Percentiles rank a stretch among this genome's conserved stretches.
Conservation (phyloP, 202 grass and related monocot species). For the Cymbopogon flexuosus region DNA sequence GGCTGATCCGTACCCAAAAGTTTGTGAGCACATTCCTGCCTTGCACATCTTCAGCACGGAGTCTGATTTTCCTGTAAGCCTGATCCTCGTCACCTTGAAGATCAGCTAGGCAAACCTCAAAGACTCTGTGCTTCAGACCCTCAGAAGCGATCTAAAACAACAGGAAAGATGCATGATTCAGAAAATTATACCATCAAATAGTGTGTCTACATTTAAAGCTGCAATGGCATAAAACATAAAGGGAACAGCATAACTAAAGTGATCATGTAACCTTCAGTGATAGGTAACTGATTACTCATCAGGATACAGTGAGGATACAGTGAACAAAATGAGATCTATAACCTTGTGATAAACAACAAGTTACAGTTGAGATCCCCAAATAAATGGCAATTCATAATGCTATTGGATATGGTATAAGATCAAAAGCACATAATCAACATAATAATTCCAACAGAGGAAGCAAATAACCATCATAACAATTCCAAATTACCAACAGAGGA, state of each 20-base stretch:
- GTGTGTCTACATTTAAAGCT: neutral
- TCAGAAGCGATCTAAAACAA: constrained; percentile 80
- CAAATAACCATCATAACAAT: too few species aligned
- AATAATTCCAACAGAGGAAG: too few species aligned
- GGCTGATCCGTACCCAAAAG: constrained; percentile 62
- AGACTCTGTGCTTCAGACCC: constrained; percentile 83
- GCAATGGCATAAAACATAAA: neutral
- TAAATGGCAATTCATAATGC: too few species aligned
- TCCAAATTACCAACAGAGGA: too few species aligned
- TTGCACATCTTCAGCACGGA: constrained; percentile 81
- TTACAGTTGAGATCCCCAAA: too few species aligned
- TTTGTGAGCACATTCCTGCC: constrained; percentile 87
- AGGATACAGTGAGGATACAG: neutral
- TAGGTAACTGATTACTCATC: neutral
- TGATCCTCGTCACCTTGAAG: constrained; percentile 91
- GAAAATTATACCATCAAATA: neutral
- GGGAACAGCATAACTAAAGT: too few species aligned
- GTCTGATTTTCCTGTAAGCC: constrained; percentile 82
- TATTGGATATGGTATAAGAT: too few species aligned
- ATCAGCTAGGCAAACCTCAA: constrained; percentile 82
- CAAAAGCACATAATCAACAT: neutral
- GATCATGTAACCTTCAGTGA: neutral
- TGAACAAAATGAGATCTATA: too few species aligned
- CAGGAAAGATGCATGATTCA: neutral
- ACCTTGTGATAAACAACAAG: neutral